These are phyloP conservation scores for Metarhizium brunneum DNA, from an alignment of 2,329 filamentous ascomycete genomes.

Conservation along the genomic window DNA sequence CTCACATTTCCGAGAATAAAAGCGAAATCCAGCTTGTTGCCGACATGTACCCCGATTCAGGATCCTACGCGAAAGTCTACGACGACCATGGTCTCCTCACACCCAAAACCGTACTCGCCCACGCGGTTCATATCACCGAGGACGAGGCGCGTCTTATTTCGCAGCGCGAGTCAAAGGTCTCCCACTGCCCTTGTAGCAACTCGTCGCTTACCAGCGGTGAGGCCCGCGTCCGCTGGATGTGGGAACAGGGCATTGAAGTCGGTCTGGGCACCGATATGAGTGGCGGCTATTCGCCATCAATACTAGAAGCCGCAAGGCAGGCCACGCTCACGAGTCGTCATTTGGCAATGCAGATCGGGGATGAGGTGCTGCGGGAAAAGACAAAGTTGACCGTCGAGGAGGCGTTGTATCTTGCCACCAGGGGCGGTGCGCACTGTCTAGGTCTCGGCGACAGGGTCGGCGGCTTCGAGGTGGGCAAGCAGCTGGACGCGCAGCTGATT, in stretches of 20 bases:
- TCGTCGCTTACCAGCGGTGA: constrained; percentile 71
- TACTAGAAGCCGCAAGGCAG: constrained; percentile 76
- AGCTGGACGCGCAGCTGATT: constrained; percentile 86
- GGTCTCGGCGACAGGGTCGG: constrained; percentile 66
- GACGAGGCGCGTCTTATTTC: constrained; percentile 59
- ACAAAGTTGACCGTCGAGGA: constrained; percentile 76
- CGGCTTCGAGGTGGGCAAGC: constrained; percentile 75
- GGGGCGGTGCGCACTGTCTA: constrained; percentile 77
- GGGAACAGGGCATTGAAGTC: constrained; percentile 66
- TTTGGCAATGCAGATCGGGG: constrained; percentile 44
- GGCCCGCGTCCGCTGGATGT: constrained; percentile 63
- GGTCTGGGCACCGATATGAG: constrained; percentile 87
- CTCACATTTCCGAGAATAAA: constrained; percentile 80
- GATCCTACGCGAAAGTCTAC: constrained; percentile 70
- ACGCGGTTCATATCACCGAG: constrained; percentile 67
- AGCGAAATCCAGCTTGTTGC: constrained; percentile 64
- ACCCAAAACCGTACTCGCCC: constrained; percentile 69
- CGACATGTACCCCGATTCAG: constrained; percentile 54
- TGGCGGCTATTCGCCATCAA: constrained; percentile 74
- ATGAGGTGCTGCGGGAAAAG: constrained; percentile 29
- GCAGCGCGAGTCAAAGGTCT: constrained; percentile 53
- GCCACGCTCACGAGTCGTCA: constrained; percentile 70
- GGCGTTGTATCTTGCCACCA: constrained; percentile 74
- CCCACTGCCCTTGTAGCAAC: constrained; percentile 85
- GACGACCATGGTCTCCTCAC: constrained; percentile 63